Evolutionary conservation across 306 rosid genomes (phyloP), one percentile per base, ranked within the genome.

Genomic region (Sicyos edulis): DNA sequence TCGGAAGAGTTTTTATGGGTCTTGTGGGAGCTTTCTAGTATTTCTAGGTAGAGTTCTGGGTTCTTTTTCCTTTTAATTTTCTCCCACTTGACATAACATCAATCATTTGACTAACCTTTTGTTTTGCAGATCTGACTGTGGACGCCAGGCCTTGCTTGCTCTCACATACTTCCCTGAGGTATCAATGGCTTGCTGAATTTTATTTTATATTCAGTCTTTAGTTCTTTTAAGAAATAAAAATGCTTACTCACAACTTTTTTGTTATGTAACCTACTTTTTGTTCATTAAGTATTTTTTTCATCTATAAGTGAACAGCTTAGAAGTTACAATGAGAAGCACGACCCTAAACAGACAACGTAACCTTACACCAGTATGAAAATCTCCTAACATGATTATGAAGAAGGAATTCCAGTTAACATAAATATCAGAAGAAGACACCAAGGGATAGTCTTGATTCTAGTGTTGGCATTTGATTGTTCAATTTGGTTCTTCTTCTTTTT

Each of bases 1-100:
- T 86, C 95, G 10, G 99, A 93, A 82, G 97, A 88, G 79, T 89
- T 91, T 83, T 82, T 93, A 82, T 91, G 96, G 99, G 87, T 93
- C 68, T 75, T 93, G 78, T 93, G 99, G 99, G 97, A 91, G 80
- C 85, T 93, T 12, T 87, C 95, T 66, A 83, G 81, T 75, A 87
- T 91, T 73, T 92, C 92, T 73, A 89, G 99, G 99, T 93, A 55
- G 80, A 70, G 24, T 74, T 22, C 10, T 15, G 51, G 77, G 29
- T 52, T 6, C n/a, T 49, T 50, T 47, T 47, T 19, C 24, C 53
- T 8, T 37, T 75, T 54, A 58, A 78, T 72, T 45, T 70, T 61
- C 3, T 54, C 55, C 63, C 72, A 37, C 44, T 45, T 34, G 32
- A 6, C 45, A 60, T 47, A 26, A 26, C 29, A 26, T 26, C 50